Evolutionary conservation across 2,329 filamentous ascomycete genomes (phyloP).

Genomic region (Rachicladosporium sp.): DNA sequence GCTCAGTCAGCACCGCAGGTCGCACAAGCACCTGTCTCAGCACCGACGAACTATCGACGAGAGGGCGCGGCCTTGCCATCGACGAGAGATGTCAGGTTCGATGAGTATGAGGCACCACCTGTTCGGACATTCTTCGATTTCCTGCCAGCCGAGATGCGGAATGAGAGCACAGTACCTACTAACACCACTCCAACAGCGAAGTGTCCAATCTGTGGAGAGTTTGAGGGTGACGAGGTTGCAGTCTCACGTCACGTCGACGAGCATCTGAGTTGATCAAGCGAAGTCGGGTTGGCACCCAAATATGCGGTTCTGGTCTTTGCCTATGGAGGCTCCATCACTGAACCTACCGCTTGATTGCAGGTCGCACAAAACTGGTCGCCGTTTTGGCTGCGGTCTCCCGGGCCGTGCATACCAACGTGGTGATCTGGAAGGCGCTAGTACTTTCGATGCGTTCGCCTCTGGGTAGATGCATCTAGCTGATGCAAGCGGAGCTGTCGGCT

Average conservation of each 20-base stretch:
- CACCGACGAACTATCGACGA: constrained; percentile 1
- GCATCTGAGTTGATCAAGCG: constrained; percentile 34
- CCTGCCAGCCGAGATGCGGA: constrained; percentile 15
- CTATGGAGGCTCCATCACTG: too few species aligned
- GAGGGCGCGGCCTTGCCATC: constrained; percentile 3
- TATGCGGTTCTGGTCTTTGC: too few species aligned
- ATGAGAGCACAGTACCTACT: constrained; percentile 12
- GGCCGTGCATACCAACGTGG: too few species aligned
- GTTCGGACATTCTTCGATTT: constrained; percentile 17
- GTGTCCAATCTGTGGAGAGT: constrained; percentile 55
- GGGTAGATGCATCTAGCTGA: too few species aligned
- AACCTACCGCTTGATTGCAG: too few species aligned
- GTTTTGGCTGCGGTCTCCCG: too few species aligned
- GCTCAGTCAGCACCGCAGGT: not conserved
- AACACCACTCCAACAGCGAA: constrained; percentile 15
- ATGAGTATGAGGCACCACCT: constrained; percentile 12
- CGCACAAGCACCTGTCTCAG: not conserved
- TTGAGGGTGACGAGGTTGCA: constrained; percentile 56
- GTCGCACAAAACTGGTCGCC: too few species aligned
- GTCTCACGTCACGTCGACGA: constrained; percentile 54
- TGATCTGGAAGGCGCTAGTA: too few species aligned
- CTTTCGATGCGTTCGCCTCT: too few species aligned
- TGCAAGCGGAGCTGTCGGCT: too few species aligned
- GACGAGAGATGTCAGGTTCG: constrained; percentile 6
- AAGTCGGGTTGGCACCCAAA: too few species aligned